Base-by-base conservation (phyloP, 768 basidiomycete genomes). In the Dacryopinax spathularia region DNA sequence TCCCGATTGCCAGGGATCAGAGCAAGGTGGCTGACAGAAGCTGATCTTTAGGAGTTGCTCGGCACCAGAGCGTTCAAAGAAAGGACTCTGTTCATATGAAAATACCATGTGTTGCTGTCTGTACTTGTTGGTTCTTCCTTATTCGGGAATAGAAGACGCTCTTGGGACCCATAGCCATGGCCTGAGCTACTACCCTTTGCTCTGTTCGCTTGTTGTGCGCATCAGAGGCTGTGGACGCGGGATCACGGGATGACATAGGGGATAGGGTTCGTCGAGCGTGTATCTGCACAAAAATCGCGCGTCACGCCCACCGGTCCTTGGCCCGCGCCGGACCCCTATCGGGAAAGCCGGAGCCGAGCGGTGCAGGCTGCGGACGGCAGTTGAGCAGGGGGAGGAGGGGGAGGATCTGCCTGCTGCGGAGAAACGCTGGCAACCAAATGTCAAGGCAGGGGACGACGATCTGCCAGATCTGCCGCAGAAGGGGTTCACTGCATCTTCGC, bases 51-150 rank as follows among this genome's bases (percentile, higher is more conserved):
- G 76, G 73, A 76, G 33, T 67, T 70, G 15, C 37, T 76, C 9
- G 77, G 77, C 0, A 73, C 74, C 67, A 68, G 74, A 56, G 72
- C 74, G 0, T 64, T 77, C 39, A 72, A 72, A 63, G 76, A 78
- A 62, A 66, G 75, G 37, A 67, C 67, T 3, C 67, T 74, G 34
- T 69, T 66, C 65, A 66, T 70, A 37, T 60, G 56, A 31, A n/a
- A 60, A 34, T 61, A 33, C 34, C 60, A 56, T 29, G 48, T 20
- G n/a, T n/a, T n/a, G n/a, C n/a, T n/a, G n/a, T 56, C 22, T 29
- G 48, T 29, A 56, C 25, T 56, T 56, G 25, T 56, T 56, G 25
- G 13, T 44, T 44, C 10, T 44, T 56, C 31, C 48, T 56, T 56
- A 56, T 56, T 56, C 48, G 48, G 48, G 31, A 56, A 31, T 56